Percentiles rank a stretch among this genome's conserved stretches.
These are phyloP conservation scores for Marasmius oreades DNA, from an alignment of 1,284 basidiomycete genomes.

Conservation along the genomic window DNA sequence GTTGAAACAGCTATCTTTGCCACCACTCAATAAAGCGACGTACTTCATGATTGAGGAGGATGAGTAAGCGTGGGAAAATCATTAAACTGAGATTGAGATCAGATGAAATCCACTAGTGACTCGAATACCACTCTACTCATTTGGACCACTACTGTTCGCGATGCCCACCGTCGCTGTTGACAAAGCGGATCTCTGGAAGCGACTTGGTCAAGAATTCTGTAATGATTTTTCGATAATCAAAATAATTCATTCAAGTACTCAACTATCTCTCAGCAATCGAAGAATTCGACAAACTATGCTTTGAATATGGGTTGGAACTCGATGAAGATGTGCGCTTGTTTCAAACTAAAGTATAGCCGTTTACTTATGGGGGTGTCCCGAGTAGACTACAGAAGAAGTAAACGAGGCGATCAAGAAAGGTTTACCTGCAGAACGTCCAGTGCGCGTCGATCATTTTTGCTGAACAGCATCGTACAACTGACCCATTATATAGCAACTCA, in stretches of 20 bases:
- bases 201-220: slow-evolving; percentile 87
- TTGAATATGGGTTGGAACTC: slow-evolving; percentile 96
- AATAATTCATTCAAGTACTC: slow-evolving; percentile 8
- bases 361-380: not conserved
- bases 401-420: slow-evolving; percentile 79
- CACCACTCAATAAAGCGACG: slow-evolving; percentile 92
- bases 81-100: slow-evolving; percentile 7
- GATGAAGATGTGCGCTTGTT: slow-evolving; percentile 85
- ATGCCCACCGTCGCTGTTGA: slow-evolving; percentile 97
- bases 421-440: slow-evolving; percentile 78
- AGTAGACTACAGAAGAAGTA: slow-evolving; percentile 86
- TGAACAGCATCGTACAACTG: slow-evolving; percentile 3
- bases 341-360: not conserved
- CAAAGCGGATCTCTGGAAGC: slow-evolving; percentile 90
- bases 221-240: slow-evolving; percentile 23
- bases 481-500: slow-evolving; percentile 69
- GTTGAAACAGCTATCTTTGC: slow-evolving; percentile 98
- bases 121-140: not conserved
- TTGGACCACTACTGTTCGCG: slow-evolving; percentile 15
- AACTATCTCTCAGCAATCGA: slow-evolving; percentile 63
- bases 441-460: slow-evolving; percentile 30
- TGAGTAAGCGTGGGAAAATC: not conserved
- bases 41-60: slow-evolving; percentile 71
- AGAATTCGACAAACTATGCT: slow-evolving; percentile 94
- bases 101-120: slow-evolving; percentile 17